Evolutionary conservation across 2,329 filamentous ascomycete genomes (phyloP).

Genomic region (Amauroascus niger): DNA sequence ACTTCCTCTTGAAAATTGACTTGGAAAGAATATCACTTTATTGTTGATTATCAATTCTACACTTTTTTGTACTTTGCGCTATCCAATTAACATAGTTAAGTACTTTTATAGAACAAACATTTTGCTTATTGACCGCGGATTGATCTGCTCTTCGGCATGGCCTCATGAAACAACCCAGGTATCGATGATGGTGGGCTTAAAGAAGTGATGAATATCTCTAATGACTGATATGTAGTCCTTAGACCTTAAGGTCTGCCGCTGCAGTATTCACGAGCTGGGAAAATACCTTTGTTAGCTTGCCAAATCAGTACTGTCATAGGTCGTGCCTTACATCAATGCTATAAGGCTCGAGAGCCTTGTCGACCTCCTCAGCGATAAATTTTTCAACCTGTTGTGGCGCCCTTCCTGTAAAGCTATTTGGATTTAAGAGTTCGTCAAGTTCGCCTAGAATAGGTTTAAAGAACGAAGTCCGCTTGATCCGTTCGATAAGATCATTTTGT

Average conservation of each 20-base stretch:
- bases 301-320: background rate
- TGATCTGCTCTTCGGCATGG: background rate
- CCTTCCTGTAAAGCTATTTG: constrained; percentile 51
- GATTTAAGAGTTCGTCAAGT: constrained; percentile 57
- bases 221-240: background rate
- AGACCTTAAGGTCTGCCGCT: constrained; percentile 8
- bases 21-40: no score
- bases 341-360: constrained; percentile 15
- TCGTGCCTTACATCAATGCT: constrained; percentile 5
- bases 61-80: no score
- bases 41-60: no score
- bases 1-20: no score
- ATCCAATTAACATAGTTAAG: no score
- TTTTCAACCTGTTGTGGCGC: constrained; percentile 46
- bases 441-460: constrained; percentile 62
- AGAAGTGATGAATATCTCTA: no score
- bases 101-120: background rate
- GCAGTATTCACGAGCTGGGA: constrained; percentile 7
- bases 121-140: background rate
- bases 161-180: background rate
- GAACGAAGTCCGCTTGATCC: constrained; percentile 63
- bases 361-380: constrained; percentile 30
- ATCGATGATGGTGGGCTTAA: background rate
- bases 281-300: background rate
- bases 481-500: constrained; percentile 69